Percentiles rank a stretch among this genome's conserved stretches.
Conservation (phyloP, 257 asterid genomes). For the Verbena officinalis region DNA sequence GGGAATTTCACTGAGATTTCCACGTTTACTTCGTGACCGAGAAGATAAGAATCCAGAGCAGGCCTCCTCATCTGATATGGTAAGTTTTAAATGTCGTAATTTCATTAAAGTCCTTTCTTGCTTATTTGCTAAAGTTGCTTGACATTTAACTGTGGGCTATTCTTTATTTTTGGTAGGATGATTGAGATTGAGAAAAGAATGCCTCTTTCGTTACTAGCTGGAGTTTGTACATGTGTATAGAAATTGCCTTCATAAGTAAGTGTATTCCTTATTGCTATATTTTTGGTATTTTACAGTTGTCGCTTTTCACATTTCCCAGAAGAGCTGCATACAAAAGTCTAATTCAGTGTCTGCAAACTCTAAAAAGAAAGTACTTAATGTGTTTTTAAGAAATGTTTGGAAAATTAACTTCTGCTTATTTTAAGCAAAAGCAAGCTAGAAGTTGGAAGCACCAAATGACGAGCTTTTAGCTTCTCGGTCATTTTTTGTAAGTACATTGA, state of each 20-base stretch:
- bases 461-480: too few relatives aligned
- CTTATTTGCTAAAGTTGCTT: too few relatives aligned
- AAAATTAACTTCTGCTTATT: too few relatives aligned
- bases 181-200: conserved; percentile 34
- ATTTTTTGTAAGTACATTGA: too few relatives aligned
- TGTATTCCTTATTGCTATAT: conserved; percentile 12
- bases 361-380: too few relatives aligned
- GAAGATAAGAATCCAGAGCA: conserved; percentile 93
- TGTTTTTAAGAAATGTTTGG: too few relatives aligned
- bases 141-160: conserved; percentile 20
- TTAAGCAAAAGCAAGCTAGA: too few relatives aligned
- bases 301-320: neutral
- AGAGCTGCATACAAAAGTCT: neutral
- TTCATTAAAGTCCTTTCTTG: neutral
- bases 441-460: too few relatives aligned
- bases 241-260: conserved; percentile 28
- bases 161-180: conserved; percentile 46
- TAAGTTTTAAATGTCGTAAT: conserved; percentile 32
- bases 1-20: conserved; percentile 95
- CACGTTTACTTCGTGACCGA: conserved; percentile 79
- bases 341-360: too few relatives aligned
- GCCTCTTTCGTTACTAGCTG: conserved; percentile 15
- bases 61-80: conserved; percentile 88
- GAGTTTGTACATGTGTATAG: conserved; percentile 30
- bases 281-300: neutral